phyloP scores from a whole-genome alignment of 1,284 basidiomycete species.

The Ceratobasidium papillatum region DNA sequence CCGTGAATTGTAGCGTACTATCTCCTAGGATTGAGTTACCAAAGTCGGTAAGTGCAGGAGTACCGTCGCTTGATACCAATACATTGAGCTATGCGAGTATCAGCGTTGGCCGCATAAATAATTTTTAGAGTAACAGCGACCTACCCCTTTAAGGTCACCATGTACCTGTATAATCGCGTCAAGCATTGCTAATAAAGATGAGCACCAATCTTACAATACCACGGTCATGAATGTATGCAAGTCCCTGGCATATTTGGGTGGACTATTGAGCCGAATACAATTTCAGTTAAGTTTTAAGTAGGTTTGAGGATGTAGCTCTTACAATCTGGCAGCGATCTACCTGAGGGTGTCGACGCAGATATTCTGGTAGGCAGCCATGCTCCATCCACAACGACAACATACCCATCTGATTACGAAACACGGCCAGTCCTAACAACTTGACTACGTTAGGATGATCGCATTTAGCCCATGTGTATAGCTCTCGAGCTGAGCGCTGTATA shows the following conservation, averaged over 20 bases:
- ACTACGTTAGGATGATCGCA: too few species aligned
- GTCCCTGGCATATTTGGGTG: not conserved
- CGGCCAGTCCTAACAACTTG: too few species aligned
- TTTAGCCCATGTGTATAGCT: too few species aligned
- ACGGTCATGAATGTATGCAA: not conserved
- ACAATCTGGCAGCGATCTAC: not conserved
- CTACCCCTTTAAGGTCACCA: conserved; percentile 3
- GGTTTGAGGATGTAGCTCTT: too few species aligned
- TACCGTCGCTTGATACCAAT: not conserved
- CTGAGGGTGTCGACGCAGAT: too few species aligned
- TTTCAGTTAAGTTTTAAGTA: too few species aligned
- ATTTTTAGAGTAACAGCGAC: not conserved
- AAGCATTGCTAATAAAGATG: too few species aligned
- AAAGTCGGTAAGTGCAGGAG: not conserved
- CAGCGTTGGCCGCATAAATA: not conserved
- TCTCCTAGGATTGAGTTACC: not conserved
- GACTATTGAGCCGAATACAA: not conserved
- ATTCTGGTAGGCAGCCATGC: too few species aligned
- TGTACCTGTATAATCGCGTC: not conserved
- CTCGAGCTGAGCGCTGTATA: too few species aligned
- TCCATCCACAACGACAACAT: too few species aligned
- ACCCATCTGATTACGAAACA: too few species aligned
- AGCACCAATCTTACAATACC: too few species aligned
- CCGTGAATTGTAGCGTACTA: not conserved
- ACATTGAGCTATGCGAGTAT: not conserved